These are phyloP conservation scores for Polychytrium aggregatum DNA, from an alignment of 192 early-diverging fungal genomes.

Conservation along the genomic window DNA sequence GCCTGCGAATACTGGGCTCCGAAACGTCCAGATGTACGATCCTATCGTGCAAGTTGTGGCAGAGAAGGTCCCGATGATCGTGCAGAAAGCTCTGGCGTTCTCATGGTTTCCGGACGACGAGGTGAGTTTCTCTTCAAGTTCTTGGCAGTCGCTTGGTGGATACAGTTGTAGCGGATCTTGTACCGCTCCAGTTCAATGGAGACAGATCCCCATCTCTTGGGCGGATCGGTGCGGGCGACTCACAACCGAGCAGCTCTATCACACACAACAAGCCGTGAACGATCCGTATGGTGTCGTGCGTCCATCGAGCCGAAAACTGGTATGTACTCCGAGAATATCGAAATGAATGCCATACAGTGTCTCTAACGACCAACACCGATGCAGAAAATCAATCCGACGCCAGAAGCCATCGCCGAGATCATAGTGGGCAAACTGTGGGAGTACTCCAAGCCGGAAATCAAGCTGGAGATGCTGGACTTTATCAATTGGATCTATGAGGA, in stretches of 20 bases:
- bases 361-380: no score
- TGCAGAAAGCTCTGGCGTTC: slow-evolving; percentile 23
- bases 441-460: not conserved
- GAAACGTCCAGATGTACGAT: not conserved
- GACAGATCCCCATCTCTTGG: no score
- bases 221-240: not conserved
- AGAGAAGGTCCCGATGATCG: slow-evolving; percentile 17
- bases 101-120: slow-evolving; percentile 32
- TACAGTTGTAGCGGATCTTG: not conserved
- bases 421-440: slow-evolving; percentile 5
- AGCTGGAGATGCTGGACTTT: slow-evolving; percentile 20
- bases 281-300: not conserved
- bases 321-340: no score
- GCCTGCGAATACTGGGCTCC: not conserved
- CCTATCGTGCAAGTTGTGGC: slow-evolving; percentile 7
- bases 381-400: slow-evolving; percentile 8
- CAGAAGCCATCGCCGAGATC: slow-evolving; percentile 12
- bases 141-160: not conserved
- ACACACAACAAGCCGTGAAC: not conserved
- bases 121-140: slow-evolving; percentile 8
- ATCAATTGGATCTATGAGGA: slow-evolving; percentile 30
- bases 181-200: not conserved
- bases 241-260: not conserved
- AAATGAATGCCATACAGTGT: no score
- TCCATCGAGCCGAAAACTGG: no score